Conservation (phyloP, 441 rosid species). For the Brassica hybrid region DNA sequence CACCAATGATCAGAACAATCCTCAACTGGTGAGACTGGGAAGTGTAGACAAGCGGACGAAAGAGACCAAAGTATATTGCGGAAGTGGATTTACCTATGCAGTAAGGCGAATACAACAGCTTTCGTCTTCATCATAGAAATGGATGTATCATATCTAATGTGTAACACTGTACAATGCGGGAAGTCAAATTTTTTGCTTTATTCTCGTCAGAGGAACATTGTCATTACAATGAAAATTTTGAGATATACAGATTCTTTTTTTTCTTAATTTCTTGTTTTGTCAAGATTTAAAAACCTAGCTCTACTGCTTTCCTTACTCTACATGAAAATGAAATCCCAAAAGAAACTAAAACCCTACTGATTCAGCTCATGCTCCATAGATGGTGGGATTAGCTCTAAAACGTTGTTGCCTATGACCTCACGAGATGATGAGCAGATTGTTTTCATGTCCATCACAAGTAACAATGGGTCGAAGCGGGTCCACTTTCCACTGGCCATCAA, state of each 20-base stretch:
- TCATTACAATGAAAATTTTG: conserved; percentile 23
- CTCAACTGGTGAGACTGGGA: conserved; percentile 49
- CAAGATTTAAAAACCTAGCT: conserved; percentile 15
- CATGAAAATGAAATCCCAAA: conserved; percentile 24
- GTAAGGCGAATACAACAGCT: conserved; percentile 34
- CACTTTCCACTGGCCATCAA: conserved; percentile 87
- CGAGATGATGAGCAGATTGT: conserved; percentile 71
- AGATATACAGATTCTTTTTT: conserved; percentile 38
- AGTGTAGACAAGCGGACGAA: conserved; percentile 26
- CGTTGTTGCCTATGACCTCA: conserved; percentile 31
- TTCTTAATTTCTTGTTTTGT: not conserved
- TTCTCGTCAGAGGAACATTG: conserved; percentile 5
- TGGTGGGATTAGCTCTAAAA: conserved; percentile 15
- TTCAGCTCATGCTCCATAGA: conserved; percentile 24
- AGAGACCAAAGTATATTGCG: conserved; percentile 59
- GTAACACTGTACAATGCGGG: conserved; percentile 26
- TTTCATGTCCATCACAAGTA: conserved; percentile 60
- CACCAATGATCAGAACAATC: conserved; percentile 59
- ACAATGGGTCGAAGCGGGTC: conserved; percentile 89
- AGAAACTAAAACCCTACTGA: conserved; percentile 22
- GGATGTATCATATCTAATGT: not conserved
- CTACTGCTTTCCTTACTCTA: conserved; percentile 38
- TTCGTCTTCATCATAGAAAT: conserved; percentile 21
- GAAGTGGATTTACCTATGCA: conserved; percentile 81
- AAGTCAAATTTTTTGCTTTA: conserved; percentile 25